These are phyloP conservation scores for Fusarium penzigii DNA, from an alignment of 2,329 filamentous ascomycete species.

Conservation along the genomic window DNA sequence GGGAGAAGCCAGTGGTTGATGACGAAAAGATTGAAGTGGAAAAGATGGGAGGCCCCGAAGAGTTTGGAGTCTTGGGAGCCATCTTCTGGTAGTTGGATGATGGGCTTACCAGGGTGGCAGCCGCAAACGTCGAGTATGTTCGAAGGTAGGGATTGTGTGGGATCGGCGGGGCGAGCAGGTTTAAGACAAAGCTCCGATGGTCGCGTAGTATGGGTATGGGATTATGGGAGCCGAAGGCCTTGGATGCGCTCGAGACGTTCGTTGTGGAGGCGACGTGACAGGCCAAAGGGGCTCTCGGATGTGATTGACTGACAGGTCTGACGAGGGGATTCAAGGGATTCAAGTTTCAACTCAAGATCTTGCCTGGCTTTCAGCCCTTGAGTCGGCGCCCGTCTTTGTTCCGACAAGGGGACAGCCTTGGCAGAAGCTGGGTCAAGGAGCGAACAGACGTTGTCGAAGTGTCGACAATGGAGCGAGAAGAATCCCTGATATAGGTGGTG, in stretches of 20 bases:
- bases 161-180: not conserved
- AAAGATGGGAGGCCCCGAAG: slow-evolving; percentile 36
- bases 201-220: not conserved
- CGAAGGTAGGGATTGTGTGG: not conserved
- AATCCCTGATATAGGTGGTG: too few relatives aligned
- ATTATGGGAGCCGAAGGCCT: not conserved
- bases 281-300: not conserved
- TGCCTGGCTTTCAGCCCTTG: not conserved
- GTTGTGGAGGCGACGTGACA: not conserved
- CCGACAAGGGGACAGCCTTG: not conserved
- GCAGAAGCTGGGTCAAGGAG: not conserved
- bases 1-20: slow-evolving; percentile 31
- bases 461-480: not conserved
- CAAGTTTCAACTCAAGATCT: not conserved
- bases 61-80: slow-evolving; percentile 28
- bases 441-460: not conserved
- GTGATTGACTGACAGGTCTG: not conserved
- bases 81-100: slow-evolving; percentile 9
- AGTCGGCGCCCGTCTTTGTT: not conserved
- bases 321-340: not conserved
- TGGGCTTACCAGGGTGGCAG: not conserved
- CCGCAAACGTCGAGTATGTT: slow-evolving; percentile 38
- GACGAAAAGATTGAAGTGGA: slow-evolving; percentile 39
- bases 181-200: not conserved
- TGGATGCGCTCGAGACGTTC: not conserved